These are phyloP conservation scores for Calycina marina DNA, from an alignment of 2,329 filamentous ascomycete genomes.

Conservation along the genomic window DNA sequence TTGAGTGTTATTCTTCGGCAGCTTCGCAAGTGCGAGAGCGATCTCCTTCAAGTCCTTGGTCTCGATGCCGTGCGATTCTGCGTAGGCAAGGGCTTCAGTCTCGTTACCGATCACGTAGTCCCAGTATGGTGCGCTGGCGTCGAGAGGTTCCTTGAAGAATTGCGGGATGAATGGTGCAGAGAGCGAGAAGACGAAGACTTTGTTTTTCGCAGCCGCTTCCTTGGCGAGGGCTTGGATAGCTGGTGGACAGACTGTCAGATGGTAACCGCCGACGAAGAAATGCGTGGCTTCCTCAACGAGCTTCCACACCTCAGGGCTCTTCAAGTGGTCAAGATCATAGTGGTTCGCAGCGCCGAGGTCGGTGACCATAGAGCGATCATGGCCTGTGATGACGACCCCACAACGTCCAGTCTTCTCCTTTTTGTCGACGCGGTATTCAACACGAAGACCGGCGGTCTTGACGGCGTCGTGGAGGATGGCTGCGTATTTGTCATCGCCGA, in stretches of 20 bases:
- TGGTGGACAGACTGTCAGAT: slow-evolving; percentile 88
- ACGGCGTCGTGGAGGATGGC: slow-evolving; percentile 77
- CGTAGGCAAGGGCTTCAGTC: slow-evolving; percentile 80
- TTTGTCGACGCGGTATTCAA: slow-evolving; percentile 88
- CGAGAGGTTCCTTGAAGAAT: slow-evolving; percentile 95
- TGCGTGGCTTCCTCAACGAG: slow-evolving; percentile 77
- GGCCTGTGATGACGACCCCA: slow-evolving; percentile 90
- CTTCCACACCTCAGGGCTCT: slow-evolving; percentile 81
- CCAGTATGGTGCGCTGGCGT: slow-evolving; percentile 77
- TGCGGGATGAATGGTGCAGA: slow-evolving; percentile 91
- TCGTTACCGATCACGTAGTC: slow-evolving; percentile 97
- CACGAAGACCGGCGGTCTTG: slow-evolving; percentile 73
- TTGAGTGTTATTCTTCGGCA: slow-evolving; percentile 83
- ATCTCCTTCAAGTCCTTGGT: slow-evolving; percentile 73
- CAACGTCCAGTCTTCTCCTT: slow-evolving; percentile 79
- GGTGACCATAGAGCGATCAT: slow-evolving; percentile 89
- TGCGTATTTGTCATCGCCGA: slow-evolving; percentile 91
- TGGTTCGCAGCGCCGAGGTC: slow-evolving; percentile 93
- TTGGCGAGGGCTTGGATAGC: slow-evolving; percentile 83
- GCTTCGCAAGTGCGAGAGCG: slow-evolving; percentile 68
- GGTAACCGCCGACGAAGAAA: slow-evolving; percentile 92
- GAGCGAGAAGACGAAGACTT: slow-evolving; percentile 81
- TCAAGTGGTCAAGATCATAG: slow-evolving; percentile 89
- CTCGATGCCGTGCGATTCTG: slow-evolving; percentile 62
- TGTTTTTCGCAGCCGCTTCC: slow-evolving; percentile 79